phyloP scores from a whole-genome alignment of 192 early-diverging fungal genomes.

The Backusella tarrabulga region DNA sequence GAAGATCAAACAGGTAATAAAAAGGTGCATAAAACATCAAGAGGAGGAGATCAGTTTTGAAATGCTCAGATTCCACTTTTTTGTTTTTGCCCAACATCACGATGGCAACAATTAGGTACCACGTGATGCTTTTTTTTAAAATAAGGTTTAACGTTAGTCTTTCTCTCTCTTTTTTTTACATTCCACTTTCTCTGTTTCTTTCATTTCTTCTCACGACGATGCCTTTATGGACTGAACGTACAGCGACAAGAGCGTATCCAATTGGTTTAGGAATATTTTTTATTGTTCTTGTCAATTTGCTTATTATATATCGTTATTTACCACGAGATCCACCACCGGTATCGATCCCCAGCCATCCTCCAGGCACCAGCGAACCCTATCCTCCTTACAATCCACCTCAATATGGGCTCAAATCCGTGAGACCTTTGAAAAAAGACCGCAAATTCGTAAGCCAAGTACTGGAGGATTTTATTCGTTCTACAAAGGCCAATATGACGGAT shows the following conservation, averaged over 20 bases:
- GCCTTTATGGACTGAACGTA: background rate
- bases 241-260: background rate
- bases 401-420: background rate
- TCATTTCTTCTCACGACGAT: background rate
- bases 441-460: slow-evolving; percentile 49
- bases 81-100: background rate
- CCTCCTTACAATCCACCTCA: background rate
- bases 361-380: background rate
- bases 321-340: background rate
- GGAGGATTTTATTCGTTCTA: slow-evolving; percentile 40
- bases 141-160: background rate
- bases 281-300: background rate
- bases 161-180: background rate
- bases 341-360: background rate
- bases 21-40: background rate
- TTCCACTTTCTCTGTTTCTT: background rate
- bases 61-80: too few relatives aligned
- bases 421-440: slow-evolving; percentile 18
- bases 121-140: background rate
- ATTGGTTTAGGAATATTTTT: background rate
- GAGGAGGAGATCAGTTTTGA: too few relatives aligned
- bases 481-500: slow-evolving; percentile 41
- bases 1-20: too few relatives aligned
- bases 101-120: background rate
- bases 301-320: background rate